Evolutionary conservation across 495 filamentous ascomycete genomes (phyloP), one percentile per base, ranked within the genome.

Genomic region (Talaromyces stipitatus): DNA sequence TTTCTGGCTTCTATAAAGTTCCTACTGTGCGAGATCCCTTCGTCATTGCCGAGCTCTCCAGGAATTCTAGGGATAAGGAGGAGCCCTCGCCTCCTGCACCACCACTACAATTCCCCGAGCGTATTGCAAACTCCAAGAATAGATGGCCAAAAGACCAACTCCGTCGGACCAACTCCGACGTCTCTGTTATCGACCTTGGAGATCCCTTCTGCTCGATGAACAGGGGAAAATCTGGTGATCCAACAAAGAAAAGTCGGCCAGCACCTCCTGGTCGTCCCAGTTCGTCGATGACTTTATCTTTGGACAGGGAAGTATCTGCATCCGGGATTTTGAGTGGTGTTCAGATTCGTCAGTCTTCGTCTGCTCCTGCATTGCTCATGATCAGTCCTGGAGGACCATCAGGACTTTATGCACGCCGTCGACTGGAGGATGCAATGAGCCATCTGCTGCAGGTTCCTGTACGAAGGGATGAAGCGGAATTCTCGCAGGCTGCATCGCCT

Each of bases 131-230:
- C 22, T 14, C 45, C 22, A 11, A 1, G 10, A 26, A 6, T 20
- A 48, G 45, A 23, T n/a, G n/a, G n/a, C n/a, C n/a, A n/a, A n/a
- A n/a, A n/a, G n/a, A n/a, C n/a, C n/a, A n/a, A n/a, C n/a, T n/a
- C n/a, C n/a, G n/a, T n/a, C n/a, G 23, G 2, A 54, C 20, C 32
- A 54, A 54, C 20, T 54, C 51, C 23, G 51, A 54, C 6, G 20
- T 54, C 28, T 54, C 51, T 16, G 12, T 54, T 18, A n/a, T 54
- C 16, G 29, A 54, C 23, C 28, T 54, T 54, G 51, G 51, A 23
- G 24, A 11, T 22, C 51, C 51, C 2, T 23, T 20, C 14, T 20
- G 24, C 8, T 9, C 43, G 2, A 3, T 47, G 6, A 20, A 47
- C 43, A 8, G 10, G 10, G 24, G n/a, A n/a, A n/a, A n/a, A n/a